Evolutionary conservation across 768 basidiomycete genomes (phyloP).

Genomic region (Termitomyces sp.): DNA sequence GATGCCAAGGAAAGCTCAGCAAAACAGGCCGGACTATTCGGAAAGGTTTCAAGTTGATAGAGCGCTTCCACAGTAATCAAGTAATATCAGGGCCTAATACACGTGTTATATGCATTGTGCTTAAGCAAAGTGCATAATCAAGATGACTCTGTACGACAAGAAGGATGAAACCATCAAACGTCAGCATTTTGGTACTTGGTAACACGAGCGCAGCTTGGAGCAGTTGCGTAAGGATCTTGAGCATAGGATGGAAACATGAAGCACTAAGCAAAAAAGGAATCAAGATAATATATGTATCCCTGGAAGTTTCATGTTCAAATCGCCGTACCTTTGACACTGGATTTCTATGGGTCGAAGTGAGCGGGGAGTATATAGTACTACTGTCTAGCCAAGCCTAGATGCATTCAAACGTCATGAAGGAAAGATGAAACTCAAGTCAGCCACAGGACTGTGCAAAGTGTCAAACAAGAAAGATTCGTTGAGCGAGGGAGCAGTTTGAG

Average conservation of each 20-base stretch:
- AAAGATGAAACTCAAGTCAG: neutral
- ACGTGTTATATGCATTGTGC: neutral
- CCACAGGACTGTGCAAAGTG: neutral
- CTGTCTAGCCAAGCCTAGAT: neutral
- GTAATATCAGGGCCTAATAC: neutral
- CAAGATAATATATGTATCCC: neutral
- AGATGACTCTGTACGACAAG: too few species aligned
- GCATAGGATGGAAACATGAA: neutral
- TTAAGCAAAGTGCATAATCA: too few species aligned
- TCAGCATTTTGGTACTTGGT: neutral
- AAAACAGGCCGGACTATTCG: neutral
- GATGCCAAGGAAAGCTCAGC: neutral
- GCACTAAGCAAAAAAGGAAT: neutral
- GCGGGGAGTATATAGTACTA: neutral
- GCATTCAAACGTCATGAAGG: neutral
- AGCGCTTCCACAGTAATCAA: neutral
- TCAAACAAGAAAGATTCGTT: neutral
- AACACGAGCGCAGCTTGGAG: neutral
- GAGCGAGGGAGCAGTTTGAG: neutral
- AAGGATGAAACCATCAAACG: too few species aligned
- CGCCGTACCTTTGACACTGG: neutral
- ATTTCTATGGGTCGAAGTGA: neutral
- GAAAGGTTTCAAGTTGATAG: neutral
- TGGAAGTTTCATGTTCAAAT: neutral
- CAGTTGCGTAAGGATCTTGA: neutral